Conservation (phyloP, 2,329 filamentous ascomycete species). For the Penicillium sp. region DNA sequence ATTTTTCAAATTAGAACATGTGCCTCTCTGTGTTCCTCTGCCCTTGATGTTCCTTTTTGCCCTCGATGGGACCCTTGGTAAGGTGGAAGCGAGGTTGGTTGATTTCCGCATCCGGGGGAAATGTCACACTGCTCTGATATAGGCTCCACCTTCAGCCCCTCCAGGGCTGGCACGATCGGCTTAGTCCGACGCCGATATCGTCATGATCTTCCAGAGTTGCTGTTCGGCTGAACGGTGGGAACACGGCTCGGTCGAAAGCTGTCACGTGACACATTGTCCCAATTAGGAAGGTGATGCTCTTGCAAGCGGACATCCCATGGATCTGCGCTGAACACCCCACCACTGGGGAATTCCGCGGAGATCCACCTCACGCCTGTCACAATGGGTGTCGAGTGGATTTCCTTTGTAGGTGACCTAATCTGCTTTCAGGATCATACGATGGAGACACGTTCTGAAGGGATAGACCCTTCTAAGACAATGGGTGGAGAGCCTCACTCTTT, state of each 20-base stretch:
- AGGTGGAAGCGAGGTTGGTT: conserved; percentile 3
- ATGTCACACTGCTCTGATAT: conserved; percentile 15
- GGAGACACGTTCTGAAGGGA: background rate
- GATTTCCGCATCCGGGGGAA: conserved; percentile 19
- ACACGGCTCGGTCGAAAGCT: background rate
- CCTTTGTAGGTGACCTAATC: background rate
- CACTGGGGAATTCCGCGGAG: conserved; percentile 7
- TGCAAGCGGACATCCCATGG: conserved; percentile 9
- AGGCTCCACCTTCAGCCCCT: background rate
- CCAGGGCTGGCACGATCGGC: background rate
- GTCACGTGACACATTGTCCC: conserved; percentile 10
- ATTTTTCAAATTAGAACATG: conserved; percentile 3
- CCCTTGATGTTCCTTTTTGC: conserved; percentile 9
- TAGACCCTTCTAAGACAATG: conserved; percentile 1
- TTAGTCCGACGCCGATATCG: background rate
- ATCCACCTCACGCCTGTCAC: background rate
- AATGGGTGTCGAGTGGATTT: background rate
- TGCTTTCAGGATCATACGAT: background rate
- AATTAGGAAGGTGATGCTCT: conserved; percentile 12
- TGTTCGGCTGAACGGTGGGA: background rate
- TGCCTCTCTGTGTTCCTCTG: conserved; percentile 13
- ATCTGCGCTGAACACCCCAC: background rate
- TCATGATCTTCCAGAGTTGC: background rate
- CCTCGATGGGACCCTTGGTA: conserved; percentile 9
- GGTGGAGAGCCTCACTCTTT: background rate